A percentile compares a stretch with the other conserved stretches of the same genome.
These are phyloP conservation scores for Trypanosoma grayi DNA, from an alignment of 208 protist genomes.

Conservation along the genomic window DNA sequence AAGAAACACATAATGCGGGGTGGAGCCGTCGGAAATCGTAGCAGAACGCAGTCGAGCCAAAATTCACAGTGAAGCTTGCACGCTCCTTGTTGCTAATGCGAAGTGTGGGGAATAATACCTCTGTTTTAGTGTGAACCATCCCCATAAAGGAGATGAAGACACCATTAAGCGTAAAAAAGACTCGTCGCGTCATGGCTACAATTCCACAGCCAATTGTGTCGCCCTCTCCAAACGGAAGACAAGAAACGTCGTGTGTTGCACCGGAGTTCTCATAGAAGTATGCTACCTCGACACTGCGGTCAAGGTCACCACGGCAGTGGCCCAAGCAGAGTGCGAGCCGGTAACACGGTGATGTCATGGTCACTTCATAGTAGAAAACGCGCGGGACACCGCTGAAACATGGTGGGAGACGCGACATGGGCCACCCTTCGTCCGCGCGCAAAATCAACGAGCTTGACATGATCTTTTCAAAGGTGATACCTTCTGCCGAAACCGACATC, in stretches of 20 bases:
- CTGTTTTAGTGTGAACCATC: constrained; percentile 30
- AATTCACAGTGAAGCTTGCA: constrained; percentile 76
- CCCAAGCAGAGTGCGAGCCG: constrained; percentile 15
- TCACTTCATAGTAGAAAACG: constrained; percentile 89
- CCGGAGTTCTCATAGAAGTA: constrained; percentile 74
- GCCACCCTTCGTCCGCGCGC: constrained; percentile 84
- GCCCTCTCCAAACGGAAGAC: constrained; percentile 62
- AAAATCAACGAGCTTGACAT: constrained; percentile 41
- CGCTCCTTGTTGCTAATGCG: constrained; percentile 52
- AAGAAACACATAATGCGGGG: constrained; percentile 39
- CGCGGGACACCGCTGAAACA: constrained; percentile 74
- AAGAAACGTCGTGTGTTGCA: constrained; percentile 37
- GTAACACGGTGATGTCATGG: constrained; percentile 36
- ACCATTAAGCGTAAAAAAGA: constrained; percentile 90
- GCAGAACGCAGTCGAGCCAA: constrained; percentile 67
- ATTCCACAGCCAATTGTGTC: constrained; percentile 86
- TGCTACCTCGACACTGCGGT: constrained; percentile 25
- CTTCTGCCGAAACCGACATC: constrained; percentile 54
- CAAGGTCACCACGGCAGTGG: not conserved
- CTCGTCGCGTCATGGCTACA: constrained; percentile 50
- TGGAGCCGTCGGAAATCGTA: constrained; percentile 85
- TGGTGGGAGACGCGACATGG: constrained; percentile 44
- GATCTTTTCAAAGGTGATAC: constrained; percentile 71
- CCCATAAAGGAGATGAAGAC: constrained; percentile 68
- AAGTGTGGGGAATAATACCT: constrained; percentile 62